phyloP scores from a whole-genome alignment of 306 rosid species.

The Prunus persica region Prunus_persica_NCBIv2 NC_034009.1:22991001-22991500 shows the following conservation, averaged over 20 bases:
- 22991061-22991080: constrained; percentile 41
- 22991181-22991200: not conserved
- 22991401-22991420: not conserved
- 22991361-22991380: not conserved
- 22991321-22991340: constrained; percentile 66
- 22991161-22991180: not conserved
- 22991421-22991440: constrained; percentile 58
- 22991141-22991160: not conserved
- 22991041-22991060: constrained; percentile 41
- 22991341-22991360: constrained; percentile 29
- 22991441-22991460: constrained; percentile 67
- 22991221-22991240: constrained; percentile 50
- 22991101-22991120: constrained; percentile 48
- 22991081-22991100: constrained; percentile 54
- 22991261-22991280: constrained; percentile 84
- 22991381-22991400: not conserved
- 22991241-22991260: constrained; percentile 72
- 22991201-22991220: not conserved
- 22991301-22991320: constrained; percentile 75
- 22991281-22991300: constrained; percentile 76
- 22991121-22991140: not conserved
- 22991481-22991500: constrained; percentile 81
- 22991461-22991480: constrained; percentile 81
- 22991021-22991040: constrained; percentile 83
- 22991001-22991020: constrained; percentile 54